Evolutionary conservation across 257 asterid species (phyloP).

Genomic region (Anisodus acutangulus): DNA sequence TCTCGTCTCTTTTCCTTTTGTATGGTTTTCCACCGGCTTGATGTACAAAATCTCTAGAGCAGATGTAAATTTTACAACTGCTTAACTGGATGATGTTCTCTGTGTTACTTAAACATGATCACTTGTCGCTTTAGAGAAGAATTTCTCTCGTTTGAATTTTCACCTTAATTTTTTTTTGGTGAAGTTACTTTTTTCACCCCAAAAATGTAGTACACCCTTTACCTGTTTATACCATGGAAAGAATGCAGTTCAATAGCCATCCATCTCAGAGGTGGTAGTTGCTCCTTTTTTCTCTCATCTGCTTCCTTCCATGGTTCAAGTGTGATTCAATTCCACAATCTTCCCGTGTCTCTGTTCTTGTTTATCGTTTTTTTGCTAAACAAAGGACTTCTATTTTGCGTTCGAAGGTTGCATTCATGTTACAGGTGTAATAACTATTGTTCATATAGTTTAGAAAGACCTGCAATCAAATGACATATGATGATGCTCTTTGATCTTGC

Average conservation of each 20-base stretch:
- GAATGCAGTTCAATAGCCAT: not conserved
- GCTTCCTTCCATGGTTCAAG: not conserved
- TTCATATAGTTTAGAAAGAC: not conserved
- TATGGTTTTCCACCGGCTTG: constrained; percentile 2
- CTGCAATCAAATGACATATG: not conserved
- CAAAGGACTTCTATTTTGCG: not conserved
- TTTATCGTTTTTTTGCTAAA: not conserved
- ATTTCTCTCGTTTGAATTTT: not conserved
- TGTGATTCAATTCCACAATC: not conserved
- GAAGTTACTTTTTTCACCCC: not conserved
- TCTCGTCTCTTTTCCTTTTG: not conserved
- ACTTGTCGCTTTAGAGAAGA: not conserved
- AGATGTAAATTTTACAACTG: constrained; percentile 14
- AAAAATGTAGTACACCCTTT: not conserved
- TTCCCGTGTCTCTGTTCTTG: not conserved
- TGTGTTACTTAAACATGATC: not conserved
- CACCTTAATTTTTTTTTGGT: no score
- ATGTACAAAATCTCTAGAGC: constrained; percentile 25
- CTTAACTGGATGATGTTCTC: constrained; percentile 13
- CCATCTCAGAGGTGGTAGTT: not conserved
- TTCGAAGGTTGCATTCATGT: not conserved
- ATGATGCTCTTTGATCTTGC: not conserved
- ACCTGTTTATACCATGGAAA: not conserved
- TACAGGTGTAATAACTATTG: not conserved
- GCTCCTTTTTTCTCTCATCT: not conserved